Evolutionary conservation across 164 flowering plant species (phyloP), one percentile per base, ranked within the genome.

Genomic region (Buxus sempervirens): DNA sequence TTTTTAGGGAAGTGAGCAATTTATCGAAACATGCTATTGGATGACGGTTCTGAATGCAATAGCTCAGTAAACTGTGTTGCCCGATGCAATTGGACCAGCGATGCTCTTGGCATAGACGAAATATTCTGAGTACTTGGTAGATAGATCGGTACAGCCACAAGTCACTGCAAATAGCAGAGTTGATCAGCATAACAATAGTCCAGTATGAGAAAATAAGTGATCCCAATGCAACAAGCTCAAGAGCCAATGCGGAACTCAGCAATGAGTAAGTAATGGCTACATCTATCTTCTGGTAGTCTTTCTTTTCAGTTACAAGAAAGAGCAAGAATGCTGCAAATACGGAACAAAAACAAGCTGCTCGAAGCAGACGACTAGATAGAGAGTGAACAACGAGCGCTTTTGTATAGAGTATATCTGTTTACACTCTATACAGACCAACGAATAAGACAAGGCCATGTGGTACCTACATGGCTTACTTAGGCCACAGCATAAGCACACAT

Each of bases 1-100:
- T 4, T 4, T 18, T 1, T 1, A 68, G 0, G 1, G 16, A 9
- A 24, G 25, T 21, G 0, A 3, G 2, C 1, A 55, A 0, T 45
- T 19, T 38, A 9, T 12, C 25, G 12, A 32, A 19, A 0, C 38
- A 32, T 32, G 1, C 3, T 0, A 24, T 14, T 16, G 48, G 65
- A 0, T 48, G 49, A 26, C 7, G 38, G 38, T 64, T 61, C 4
- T 23, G 38, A 36, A 74, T 27, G 57, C 76, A 74, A 28, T n/a
- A 54, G 10, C 26, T 21, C 18, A 74, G 19, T 27, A 73, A 36
- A 60, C 59, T 68, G 65, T 49, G 64, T 21, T 73, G 76, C 15
- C 48, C 51, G 22, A 69, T 53, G 21, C 65, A 51, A 5, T n/a
- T 54, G 1, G 76, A 69, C 77, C 77, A 74, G 16, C 60, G 26